Conservation (phyloP, 106 monocot genomes). For the Apostasia shenzhenica region DNA sequence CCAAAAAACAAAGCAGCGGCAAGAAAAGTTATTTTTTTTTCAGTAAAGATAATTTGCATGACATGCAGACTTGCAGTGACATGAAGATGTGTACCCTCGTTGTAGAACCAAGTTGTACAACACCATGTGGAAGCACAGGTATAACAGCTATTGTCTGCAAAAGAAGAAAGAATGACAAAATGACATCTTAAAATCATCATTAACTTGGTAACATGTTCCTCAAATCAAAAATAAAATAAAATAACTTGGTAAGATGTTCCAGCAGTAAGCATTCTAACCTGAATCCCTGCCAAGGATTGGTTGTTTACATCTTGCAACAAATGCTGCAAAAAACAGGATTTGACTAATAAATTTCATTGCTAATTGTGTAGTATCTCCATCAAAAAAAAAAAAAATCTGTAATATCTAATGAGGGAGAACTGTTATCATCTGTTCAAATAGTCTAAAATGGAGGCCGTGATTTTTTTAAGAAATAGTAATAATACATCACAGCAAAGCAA, state of each 20-base stretch:
- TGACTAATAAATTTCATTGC: no score
- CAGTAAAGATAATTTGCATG: no score
- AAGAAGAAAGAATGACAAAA: neutral
- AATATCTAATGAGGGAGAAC: neutral
- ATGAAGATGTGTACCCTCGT: constrained; percentile 34
- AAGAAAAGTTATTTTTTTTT: no score
- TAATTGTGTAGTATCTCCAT: no score
- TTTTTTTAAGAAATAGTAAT: no score
- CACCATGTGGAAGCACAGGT: constrained; percentile 72
- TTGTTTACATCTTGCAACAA: constrained; percentile 33
- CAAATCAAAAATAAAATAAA: no score
- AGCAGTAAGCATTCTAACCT: constrained; percentile 22
- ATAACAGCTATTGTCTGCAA: constrained; percentile 50
- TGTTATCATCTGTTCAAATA: no score
- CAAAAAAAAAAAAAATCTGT: neutral
- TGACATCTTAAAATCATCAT: neutral
- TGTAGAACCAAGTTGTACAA: constrained; percentile 65
- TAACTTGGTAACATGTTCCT: no score
- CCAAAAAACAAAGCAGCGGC: no score
- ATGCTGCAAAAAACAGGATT: constrained; percentile 20
- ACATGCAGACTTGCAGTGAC: neutral
- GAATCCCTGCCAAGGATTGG: constrained; percentile 53
- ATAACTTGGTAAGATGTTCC: neutral
- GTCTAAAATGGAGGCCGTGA: no score
- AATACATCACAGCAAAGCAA: no score